Conservation (phyloP, 495 filamentous ascomycete genomes). For the Tuber umbilicatum region DNA sequence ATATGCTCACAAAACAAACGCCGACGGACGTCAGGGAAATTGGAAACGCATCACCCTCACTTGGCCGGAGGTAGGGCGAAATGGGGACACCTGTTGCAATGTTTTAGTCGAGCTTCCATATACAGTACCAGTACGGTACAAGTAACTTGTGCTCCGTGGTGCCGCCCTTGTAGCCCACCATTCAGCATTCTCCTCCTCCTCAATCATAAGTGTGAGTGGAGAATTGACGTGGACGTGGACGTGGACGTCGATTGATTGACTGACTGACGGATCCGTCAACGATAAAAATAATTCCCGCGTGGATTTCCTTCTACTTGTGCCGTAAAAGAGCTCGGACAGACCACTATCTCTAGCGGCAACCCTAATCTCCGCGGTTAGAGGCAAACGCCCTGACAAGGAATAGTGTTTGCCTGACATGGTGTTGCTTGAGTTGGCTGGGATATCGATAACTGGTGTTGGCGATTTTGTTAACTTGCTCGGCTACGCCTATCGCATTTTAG, state of each 20-base stretch:
- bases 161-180: background rate
- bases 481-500: background rate
- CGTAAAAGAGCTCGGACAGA: too few species aligned
- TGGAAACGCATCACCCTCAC: background rate
- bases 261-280: background rate
- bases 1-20: background rate
- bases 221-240: background rate
- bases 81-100: background rate
- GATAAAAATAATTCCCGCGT: background rate
- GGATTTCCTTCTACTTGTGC: background rate
- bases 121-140: too few species aligned
- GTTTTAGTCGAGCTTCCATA: background rate
- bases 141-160: background rate
- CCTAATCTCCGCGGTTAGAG: too few species aligned
- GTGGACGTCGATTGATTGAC: background rate
- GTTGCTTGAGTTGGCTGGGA: too few species aligned
- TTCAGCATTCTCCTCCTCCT: background rate
- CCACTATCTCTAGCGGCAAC: too few species aligned
- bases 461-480: background rate
- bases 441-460: background rate
- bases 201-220: background rate
- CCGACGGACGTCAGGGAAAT: background rate
- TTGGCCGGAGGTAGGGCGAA: background rate
- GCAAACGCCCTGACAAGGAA: too few species aligned
- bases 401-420: slow-evolving; percentile 4